These are phyloP conservation scores for Fomitopsis serialis DNA, from an alignment of 768 basidiomycete species.

Conservation along the genomic window DNA sequence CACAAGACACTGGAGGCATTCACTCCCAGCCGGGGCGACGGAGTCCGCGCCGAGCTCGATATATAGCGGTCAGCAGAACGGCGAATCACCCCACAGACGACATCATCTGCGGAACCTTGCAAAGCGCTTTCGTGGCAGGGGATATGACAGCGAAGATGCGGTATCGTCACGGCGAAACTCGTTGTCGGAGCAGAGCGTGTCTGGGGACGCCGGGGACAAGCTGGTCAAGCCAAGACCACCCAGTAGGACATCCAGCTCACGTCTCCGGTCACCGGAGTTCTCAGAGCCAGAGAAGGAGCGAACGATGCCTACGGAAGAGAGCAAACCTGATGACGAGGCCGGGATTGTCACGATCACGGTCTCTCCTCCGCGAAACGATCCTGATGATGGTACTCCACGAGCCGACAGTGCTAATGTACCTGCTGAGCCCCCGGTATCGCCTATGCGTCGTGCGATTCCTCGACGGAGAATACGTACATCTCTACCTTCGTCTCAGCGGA, in stretches of 20 bases:
- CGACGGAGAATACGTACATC: constrained; percentile 24
- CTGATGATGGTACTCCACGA: background rate
- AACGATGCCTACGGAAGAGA: background rate
- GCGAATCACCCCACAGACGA: constrained; percentile 38
- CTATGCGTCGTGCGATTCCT: constrained; percentile 1
- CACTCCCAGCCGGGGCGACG: constrained; percentile 5
- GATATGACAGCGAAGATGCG: constrained; percentile 42
- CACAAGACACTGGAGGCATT: constrained; percentile 13
- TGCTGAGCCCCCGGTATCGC: background rate
- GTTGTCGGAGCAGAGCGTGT: constrained; percentile 32
- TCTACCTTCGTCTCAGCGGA: constrained; percentile 24
- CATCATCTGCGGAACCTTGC: constrained; percentile 34
- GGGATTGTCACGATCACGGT: background rate
- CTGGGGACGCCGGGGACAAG: constrained; percentile 15
- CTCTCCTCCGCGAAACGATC: background rate
- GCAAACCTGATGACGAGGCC: background rate
- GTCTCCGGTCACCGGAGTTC: constrained; percentile 6
- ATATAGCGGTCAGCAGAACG: constrained; percentile 32
- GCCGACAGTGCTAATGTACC: background rate
- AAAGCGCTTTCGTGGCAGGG: constrained; percentile 28
- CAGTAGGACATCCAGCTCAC: constrained; percentile 12
- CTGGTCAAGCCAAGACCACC: constrained; percentile 3
- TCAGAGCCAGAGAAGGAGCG: background rate
- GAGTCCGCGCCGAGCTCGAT: constrained; percentile 27
- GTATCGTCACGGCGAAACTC: constrained; percentile 42